These are phyloP conservation scores for Cytospora schulzeri DNA, from an alignment of 2,329 filamentous ascomycete genomes.

Conservation along the genomic window DNA sequence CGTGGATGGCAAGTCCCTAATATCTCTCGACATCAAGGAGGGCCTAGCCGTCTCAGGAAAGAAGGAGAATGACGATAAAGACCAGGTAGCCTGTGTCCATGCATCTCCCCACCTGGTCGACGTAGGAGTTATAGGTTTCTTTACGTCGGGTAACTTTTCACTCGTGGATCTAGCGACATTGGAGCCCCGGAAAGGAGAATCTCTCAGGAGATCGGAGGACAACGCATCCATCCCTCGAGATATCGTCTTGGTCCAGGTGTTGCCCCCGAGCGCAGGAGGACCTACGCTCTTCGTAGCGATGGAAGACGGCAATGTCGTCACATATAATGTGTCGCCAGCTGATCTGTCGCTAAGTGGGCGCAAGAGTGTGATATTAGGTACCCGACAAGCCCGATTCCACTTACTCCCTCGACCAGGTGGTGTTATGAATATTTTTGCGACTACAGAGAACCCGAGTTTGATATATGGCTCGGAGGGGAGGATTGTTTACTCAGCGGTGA, in stretches of 20 bases:
- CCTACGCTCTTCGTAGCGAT: slow-evolving; percentile 87
- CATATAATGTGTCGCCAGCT: slow-evolving; percentile 68
- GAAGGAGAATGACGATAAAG: slow-evolving; percentile 64
- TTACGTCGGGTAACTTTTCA: slow-evolving; percentile 78
- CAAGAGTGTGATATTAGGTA: slow-evolving; percentile 84
- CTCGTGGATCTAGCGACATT: slow-evolving; percentile 71
- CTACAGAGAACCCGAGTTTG: slow-evolving; percentile 89
- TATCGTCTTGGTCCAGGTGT: slow-evolving; percentile 75
- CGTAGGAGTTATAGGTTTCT: slow-evolving; percentile 83
- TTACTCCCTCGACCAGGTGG: slow-evolving; percentile 69
- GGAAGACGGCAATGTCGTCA: slow-evolving; percentile 89
- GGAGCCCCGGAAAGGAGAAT: slow-evolving; percentile 64
- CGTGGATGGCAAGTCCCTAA: slow-evolving; percentile 70
- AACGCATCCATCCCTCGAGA: slow-evolving; percentile 81
- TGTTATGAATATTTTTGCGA: slow-evolving; percentile 83
- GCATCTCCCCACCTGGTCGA: slow-evolving; percentile 64
- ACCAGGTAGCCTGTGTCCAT: slow-evolving; percentile 85
- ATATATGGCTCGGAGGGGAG: slow-evolving; percentile 89
- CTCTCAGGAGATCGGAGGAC: slow-evolving; percentile 61
- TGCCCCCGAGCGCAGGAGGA: slow-evolving; percentile 58
- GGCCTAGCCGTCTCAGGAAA: slow-evolving; percentile 60
- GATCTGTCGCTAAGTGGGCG: slow-evolving; percentile 68
- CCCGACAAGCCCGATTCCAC: slow-evolving; percentile 80
- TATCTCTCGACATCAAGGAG: slow-evolving; percentile 65
- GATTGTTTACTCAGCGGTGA: slow-evolving; percentile 91